Evolutionary conservation across 2,329 filamentous ascomycete genomes (phyloP), one percentile per base, ranked within the genome.

Genomic region (Sarocladiaceae sp.): DNA sequence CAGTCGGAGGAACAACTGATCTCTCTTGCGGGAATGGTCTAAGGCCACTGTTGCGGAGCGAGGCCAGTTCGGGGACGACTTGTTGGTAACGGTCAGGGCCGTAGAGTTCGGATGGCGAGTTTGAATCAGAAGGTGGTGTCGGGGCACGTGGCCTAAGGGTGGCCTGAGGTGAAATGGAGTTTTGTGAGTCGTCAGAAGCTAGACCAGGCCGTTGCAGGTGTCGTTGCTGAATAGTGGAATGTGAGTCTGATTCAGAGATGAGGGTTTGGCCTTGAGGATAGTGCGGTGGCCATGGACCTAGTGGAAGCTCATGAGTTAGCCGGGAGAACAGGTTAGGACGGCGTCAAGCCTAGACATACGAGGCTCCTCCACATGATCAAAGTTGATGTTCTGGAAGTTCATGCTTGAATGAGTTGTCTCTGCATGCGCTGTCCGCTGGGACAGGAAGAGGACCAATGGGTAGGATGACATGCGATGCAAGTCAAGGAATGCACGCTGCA

Each of bases 71-170:
- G 48, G 27, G 39, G 33, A 37, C n/a, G 49, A 43, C 43, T 41
- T 32, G 50, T 53, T 54, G 57, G 50, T 27, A 58, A 45, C 65
- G 62, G 35, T 70, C 65, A 6, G 66, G 64, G 3, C 67, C 69
- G 61, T 73, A 69, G 23, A 69, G 58, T 47, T 73, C 69, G 40
- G 62, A 32, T 9, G 40, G 40, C 15, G 40, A 50, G 21, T 59
- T 53, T 26, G 68, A 66, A 23, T 59, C 52, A 20, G 47, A 41
- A 16, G 56, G 56, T 26, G 65, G 68, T 15, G 68, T 65, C 2
- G 67, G 66, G 2, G 62, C 63, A 12, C 18, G 51, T 56, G 61
- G 47, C n/a, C 26, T 48, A 50, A 55, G 45, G 15, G 63, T 60
- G 20, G 61, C 60, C 29, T 66, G 64, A 13, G 66, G 58, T 15